phyloP scores from a whole-genome alignment of 768 basidiomycete species.

The Calvatia gigantea region DNA sequence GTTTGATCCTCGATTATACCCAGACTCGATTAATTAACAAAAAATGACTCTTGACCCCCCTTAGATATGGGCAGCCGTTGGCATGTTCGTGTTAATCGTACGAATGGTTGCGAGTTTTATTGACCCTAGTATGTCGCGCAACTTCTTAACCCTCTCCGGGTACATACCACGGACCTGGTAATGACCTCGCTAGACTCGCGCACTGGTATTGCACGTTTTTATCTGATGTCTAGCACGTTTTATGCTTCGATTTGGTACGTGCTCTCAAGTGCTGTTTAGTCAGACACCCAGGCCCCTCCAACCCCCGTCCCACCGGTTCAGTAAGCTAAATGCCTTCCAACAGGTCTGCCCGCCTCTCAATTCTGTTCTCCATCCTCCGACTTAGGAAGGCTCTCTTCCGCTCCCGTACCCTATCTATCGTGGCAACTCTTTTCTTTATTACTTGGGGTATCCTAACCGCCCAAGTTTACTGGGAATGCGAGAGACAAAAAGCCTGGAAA shows the following conservation, averaged over 20 bases:
- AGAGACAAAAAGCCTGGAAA: conserved; percentile 20
- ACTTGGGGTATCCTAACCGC: conserved; percentile 33
- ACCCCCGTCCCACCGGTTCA: conserved; percentile 20
- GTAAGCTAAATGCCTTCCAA: not conserved
- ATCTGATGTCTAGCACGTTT: conserved; percentile 33
- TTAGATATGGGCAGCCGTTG: not conserved
- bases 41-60: not conserved
- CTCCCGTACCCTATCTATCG: conserved; percentile 4
- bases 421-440: conserved; percentile 28
- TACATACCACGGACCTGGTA: too few relatives aligned
- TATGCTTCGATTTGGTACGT: conserved; percentile 36
- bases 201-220: conserved; percentile 25
- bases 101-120: not conserved
- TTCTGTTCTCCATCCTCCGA: conserved; percentile 45
- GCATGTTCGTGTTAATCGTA: not conserved
- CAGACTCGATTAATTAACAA: not conserved
- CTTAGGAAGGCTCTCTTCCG: conserved; percentile 29
- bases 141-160: too few relatives aligned
- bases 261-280: not conserved
- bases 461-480: conserved; percentile 45
- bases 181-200: not conserved
- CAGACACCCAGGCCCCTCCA: conserved; percentile 44
- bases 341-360: conserved; percentile 8
- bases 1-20: not conserved
- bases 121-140: conserved; percentile 12